phyloP scores from a whole-genome alignment of 495 filamentous ascomycete genomes.

The Penicillium salamii region DNA sequence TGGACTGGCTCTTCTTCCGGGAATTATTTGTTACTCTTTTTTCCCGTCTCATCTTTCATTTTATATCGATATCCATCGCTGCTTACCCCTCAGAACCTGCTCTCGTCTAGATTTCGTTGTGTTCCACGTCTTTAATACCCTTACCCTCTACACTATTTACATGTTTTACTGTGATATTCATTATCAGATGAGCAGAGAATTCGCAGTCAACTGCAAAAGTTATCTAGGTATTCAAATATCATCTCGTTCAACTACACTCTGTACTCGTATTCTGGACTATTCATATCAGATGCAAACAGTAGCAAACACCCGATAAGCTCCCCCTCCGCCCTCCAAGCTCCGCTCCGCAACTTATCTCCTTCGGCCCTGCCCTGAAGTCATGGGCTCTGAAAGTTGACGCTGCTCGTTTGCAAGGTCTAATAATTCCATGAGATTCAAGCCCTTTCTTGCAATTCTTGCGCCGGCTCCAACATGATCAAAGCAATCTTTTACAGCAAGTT shows the following conservation, averaged over 20 bases:
- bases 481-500: conserved; percentile 96
- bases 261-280: too few species aligned
- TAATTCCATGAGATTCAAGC: not conserved
- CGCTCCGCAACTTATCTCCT: conserved; percentile 5
- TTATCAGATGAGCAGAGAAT: not conserved
- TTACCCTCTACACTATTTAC: conserved; percentile 4
- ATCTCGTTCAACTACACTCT: too few species aligned
- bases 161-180: not conserved
- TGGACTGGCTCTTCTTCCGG: conserved; percentile 20
- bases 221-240: not conserved
- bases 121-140: conserved; percentile 20
- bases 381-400: not conserved
- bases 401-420: not conserved
- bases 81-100: conserved; percentile 1
- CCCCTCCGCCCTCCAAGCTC: not conserved
- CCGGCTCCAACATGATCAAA: conserved; percentile 61
- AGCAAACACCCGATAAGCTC: conserved; percentile 4
- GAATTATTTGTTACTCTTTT: not conserved
- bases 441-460: conserved; percentile 6
- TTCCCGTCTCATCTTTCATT: too few species aligned
- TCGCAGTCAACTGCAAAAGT: conserved; percentile 2
- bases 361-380: not conserved
- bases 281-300: not conserved
- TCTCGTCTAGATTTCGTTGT: conserved; percentile 11
- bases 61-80: conserved; percentile 8